A percentile compares a stretch with the other conserved stretches of the same genome.
phyloP scores from a whole-genome alignment of 106 monocot species.

The Phalaenopsis aphrodite region DNA sequence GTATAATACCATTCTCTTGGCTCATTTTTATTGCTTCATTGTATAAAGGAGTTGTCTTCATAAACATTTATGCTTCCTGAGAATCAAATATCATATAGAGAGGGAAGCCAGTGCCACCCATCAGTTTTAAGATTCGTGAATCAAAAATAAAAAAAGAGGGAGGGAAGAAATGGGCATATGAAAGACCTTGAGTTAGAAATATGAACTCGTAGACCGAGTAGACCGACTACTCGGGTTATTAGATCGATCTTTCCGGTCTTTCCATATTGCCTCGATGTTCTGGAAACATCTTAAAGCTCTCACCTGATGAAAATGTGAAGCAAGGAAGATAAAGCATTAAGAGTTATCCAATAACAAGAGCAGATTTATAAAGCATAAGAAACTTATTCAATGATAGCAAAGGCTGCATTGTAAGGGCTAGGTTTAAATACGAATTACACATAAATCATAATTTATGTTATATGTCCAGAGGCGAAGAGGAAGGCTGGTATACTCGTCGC shows the following conservation, averaged over 20 bases:
- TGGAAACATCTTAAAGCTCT: slow-evolving; percentile 72
- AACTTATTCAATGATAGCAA: not conserved
- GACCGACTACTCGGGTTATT: slow-evolving; percentile 46
- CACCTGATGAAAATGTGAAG: slow-evolving; percentile 36
- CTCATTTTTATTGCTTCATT: not conserved
- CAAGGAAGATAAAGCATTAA: not conserved
- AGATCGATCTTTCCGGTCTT: slow-evolving; percentile 40
- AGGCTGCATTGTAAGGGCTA: not conserved
- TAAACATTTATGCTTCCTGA: no score
- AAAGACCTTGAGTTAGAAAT: slow-evolving; percentile 2
- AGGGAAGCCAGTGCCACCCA: no score
- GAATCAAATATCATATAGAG: no score
- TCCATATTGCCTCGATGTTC: slow-evolving; percentile 69
- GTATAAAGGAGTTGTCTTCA: not conserved
- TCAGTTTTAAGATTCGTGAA: no score
- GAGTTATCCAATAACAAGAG: no score
- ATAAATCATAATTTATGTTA: no score
- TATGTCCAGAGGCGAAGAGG: no score
- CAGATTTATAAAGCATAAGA: not conserved
- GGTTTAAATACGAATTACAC: no score
- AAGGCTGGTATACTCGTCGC: no score
- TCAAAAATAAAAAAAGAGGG: not conserved
- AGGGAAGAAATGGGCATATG: not conserved
- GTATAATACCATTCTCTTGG: not conserved
- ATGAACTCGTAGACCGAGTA: slow-evolving; percentile 32